Evolutionary conservation across 345 rosid genomes (phyloP).

Genomic region (Populus tremula): DNA sequence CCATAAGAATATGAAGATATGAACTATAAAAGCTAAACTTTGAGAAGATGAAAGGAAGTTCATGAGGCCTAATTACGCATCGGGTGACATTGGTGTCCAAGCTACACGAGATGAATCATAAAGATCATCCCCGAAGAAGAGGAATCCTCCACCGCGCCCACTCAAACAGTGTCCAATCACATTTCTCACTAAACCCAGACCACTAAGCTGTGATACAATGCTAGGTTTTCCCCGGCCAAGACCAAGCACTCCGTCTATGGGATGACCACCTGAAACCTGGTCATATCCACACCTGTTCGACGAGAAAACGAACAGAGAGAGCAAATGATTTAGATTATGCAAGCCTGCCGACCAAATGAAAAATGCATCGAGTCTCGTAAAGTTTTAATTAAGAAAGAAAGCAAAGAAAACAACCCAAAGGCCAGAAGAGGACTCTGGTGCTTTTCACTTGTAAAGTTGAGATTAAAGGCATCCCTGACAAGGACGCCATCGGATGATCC

Average conservation of each 20-base stretch:
- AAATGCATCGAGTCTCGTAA: not conserved
- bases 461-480: slow-evolving; percentile 61
- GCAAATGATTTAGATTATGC: not conserved
- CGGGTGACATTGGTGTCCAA: slow-evolving; percentile 79
- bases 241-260: slow-evolving; percentile 94
- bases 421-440: slow-evolving; percentile 61
- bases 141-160: slow-evolving; percentile 74
- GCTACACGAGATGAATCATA: slow-evolving; percentile 59
- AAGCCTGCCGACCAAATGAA: not conserved
- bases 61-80: slow-evolving; percentile 35
- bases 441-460: slow-evolving; percentile 56
- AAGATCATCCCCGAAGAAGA: slow-evolving; percentile 80
- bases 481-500: slow-evolving; percentile 94
- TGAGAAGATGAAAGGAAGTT: not conserved
- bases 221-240: slow-evolving; percentile 86
- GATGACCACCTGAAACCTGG: slow-evolving; percentile 68
- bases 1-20: slow-evolving; percentile 1
- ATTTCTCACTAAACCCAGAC: slow-evolving; percentile 59
- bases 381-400: not conserved
- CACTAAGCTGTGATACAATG: slow-evolving; percentile 72
- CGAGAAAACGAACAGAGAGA: not conserved
- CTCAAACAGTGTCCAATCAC: slow-evolving; percentile 88
- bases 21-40: slow-evolving; percentile 3
- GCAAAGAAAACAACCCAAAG: slow-evolving; percentile 53
- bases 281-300: slow-evolving; percentile 79